phyloP scores from a whole-genome alignment of 1,284 basidiomycete species.

The Ustilago hordei region DNA sequence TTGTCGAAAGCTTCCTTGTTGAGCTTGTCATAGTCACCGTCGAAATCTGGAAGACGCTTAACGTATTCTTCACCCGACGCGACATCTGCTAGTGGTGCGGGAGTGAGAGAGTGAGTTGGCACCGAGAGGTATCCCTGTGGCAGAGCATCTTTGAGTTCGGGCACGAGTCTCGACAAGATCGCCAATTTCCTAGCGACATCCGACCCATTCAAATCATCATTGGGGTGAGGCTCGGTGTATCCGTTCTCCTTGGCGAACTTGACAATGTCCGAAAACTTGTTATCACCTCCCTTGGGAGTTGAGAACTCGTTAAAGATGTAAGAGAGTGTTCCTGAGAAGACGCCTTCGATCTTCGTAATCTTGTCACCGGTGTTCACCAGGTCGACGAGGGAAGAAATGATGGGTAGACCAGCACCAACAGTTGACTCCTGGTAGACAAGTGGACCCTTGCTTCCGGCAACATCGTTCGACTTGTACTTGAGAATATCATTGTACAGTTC shows the following conservation, averaged over 20 bases:
- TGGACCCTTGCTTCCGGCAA: slow-evolving; percentile 70
- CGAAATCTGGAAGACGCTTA: slow-evolving; percentile 82
- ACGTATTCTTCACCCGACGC: slow-evolving; percentile 77
- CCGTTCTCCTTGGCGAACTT: slow-evolving; percentile 88
- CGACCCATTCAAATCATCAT: slow-evolving; percentile 93
- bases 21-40: slow-evolving; percentile 81
- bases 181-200: slow-evolving; percentile 97
- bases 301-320: slow-evolving; percentile 98
- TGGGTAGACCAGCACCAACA: slow-evolving; percentile 93
- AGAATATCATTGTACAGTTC: slow-evolving; percentile 79
- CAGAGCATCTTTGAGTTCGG: slow-evolving; percentile 69
- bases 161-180: slow-evolving; percentile 81
- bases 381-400: slow-evolving; percentile 91
- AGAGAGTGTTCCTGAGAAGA: slow-evolving; percentile 93
- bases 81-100: slow-evolving; percentile 78
- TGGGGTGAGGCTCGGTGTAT: slow-evolving; percentile 97
- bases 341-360: slow-evolving; percentile 75
- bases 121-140: slow-evolving; percentile 83
- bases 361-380: slow-evolving; percentile 91
- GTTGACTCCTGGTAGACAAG: slow-evolving; percentile 90
- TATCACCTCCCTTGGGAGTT: slow-evolving; percentile 70
- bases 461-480: slow-evolving; percentile 42
- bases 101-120: slow-evolving; percentile 86
- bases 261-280: slow-evolving; percentile 87
- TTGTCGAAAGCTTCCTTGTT: slow-evolving; percentile 81